Base-by-base conservation (phyloP, 2,329 filamentous ascomycete genomes). In the Aspergillus sp. region DNA sequence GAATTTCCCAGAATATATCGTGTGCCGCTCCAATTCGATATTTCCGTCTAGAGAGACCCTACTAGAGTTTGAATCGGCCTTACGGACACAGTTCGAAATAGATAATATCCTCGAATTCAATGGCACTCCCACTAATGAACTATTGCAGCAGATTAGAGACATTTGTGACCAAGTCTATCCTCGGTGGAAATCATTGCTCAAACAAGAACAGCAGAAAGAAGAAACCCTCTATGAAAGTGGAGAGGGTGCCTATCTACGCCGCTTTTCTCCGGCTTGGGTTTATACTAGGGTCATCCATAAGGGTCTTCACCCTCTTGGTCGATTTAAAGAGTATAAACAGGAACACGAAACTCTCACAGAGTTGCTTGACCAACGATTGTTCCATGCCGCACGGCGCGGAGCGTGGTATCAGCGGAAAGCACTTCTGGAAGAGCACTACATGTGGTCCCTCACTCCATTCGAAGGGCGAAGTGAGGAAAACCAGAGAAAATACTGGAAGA, bases 341-440 rank as follows among this genome's bases (percentile, higher is more conserved):
- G 93, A 98, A 60, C 83, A 96, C 59, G 70, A 75, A 2, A 69
- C 95, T 1, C 70, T 95, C 1, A 75, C 69, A 0, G 87, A 93
- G 57, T 76, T 98, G 4, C 79, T 98, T 0, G 69, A 70, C 4
- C 93, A 98, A 61, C 79, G 79, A 5, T 75, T 96, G 0, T 97
- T 97, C 57, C 90, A 97, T 57, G 76, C 86, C 35, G 82, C 90
- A 1, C 80, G 90, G 27, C 81, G 93, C 34, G 93, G 93, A 0
- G 81, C 83, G 1, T 98, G 93, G 93, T 97, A 97, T 62, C 90
- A 96, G 60, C 86, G 93, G 13, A 95, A 94, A 67, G 93, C 91
- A 1, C 72, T 98, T 1, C 67, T 98, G 2, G 93, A 98, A 69
- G 93, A 98, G 63, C 90, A 94, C 61, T 97, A 98, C 65, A 90